Conservation (phyloP, 2,329 filamentous ascomycete species). For the Colletotrichum spaethianum region DNA sequence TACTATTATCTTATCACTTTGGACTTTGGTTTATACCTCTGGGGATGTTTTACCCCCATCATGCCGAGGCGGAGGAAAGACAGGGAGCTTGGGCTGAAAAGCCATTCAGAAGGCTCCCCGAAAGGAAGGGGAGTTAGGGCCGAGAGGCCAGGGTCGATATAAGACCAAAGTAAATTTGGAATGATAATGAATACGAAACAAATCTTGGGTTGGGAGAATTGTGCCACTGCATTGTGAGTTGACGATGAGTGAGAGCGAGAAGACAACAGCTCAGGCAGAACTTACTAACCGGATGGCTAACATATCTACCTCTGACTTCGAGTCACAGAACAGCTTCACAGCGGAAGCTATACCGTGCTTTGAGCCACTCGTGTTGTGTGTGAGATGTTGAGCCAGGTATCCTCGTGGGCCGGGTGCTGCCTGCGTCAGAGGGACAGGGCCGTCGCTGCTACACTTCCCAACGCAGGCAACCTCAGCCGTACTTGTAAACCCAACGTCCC, state of each 20-base stretch:
- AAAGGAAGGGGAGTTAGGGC: conserved; percentile 14
- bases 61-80: not conserved
- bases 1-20: conserved; percentile 35
- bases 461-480: too few relatives aligned
- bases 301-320: not conserved
- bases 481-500: too few relatives aligned
- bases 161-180: conserved; percentile 17
- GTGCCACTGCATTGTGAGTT: not conserved
- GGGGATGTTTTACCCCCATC: conserved; percentile 6
- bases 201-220: not conserved
- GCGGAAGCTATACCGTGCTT: too few relatives aligned
- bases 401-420: too few relatives aligned
- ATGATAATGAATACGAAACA: conserved; percentile 40
- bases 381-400: too few relatives aligned
- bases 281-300: not conserved
- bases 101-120: not conserved
- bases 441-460: too few relatives aligned
- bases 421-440: too few relatives aligned
- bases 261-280: not conserved
- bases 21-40: conserved; percentile 32
- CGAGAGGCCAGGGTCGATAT: conserved; percentile 25
- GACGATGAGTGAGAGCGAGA: not conserved
- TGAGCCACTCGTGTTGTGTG: too few relatives aligned
- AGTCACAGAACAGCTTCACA: too few relatives aligned
- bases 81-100: conserved; percentile 22